These are phyloP conservation scores for Yamadazyma epiphylla DNA, from an alignment of 1,139 yeast genomes.

Conservation along the genomic window DNA sequence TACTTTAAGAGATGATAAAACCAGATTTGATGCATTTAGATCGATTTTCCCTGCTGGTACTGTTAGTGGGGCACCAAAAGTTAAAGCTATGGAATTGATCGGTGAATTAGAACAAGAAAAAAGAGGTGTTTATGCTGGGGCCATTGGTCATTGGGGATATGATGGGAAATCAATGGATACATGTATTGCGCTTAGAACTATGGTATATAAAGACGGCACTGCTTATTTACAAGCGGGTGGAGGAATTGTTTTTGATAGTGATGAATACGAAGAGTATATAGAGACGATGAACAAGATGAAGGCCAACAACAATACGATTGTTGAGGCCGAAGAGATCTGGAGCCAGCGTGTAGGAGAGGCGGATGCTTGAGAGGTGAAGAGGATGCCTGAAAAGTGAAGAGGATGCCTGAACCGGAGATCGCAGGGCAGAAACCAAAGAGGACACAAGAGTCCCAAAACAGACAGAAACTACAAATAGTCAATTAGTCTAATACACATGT, in stretches of 20 bases:
- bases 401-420: too few relatives aligned
- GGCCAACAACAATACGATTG: conserved; percentile 85
- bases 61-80: conserved; percentile 97
- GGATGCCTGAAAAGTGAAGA: too few relatives aligned
- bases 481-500: too few relatives aligned
- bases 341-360: conserved; percentile 47
- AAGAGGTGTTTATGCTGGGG: conserved; percentile 97
- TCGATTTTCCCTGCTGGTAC: conserved; percentile 99
- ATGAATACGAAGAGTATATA: conserved; percentile 89
- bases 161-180: conserved; percentile 93
- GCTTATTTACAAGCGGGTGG: conserved; percentile 98
- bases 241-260: conserved; percentile 93
- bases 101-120: conserved; percentile 86
- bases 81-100: conserved; percentile 91
- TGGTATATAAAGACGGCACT: conserved; percentile 86
- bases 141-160: conserved; percentile 98
- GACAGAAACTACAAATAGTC: too few relatives aligned
- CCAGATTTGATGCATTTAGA: conserved; percentile 93
- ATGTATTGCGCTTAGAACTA: conserved; percentile 93
- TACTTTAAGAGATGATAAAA: conserved; percentile 73
- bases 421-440: too few relatives aligned
- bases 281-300: conserved; percentile 97
- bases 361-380: too few relatives aligned
- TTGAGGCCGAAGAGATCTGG: conserved; percentile 87
- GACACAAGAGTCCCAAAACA: too few relatives aligned